A percentile compares a stretch with the other conserved stretches of the same genome.
Conservation (phyloP, 2,329 filamentous ascomycete genomes). For the Clonostachys rhizophaga region DNA sequence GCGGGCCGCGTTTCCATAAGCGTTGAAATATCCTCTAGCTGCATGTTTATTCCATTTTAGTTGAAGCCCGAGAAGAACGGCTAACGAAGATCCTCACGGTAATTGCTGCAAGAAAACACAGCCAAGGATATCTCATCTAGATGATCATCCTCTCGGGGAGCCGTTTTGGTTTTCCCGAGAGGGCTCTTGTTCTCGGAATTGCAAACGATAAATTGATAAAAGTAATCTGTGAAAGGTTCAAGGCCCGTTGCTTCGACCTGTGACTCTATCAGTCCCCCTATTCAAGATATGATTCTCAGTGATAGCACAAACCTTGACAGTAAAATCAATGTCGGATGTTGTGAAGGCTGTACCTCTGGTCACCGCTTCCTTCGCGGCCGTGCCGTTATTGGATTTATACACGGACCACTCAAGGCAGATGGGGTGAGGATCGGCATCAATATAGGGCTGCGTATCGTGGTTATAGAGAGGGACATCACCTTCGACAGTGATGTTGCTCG, state of each 20-base stretch:
- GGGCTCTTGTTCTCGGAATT: conserved; percentile 55
- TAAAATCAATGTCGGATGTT: conserved; percentile 71
- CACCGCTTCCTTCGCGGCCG: conserved; percentile 32
- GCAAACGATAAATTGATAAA: conserved; percentile 67
- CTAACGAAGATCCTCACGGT: conserved; percentile 31
- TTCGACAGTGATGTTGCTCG: conserved; percentile 35
- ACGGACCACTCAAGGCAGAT: conserved; percentile 66
- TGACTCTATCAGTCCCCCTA: not conserved
- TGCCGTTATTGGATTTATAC: conserved; percentile 31
- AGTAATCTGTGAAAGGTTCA: conserved; percentile 60
- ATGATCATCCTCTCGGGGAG: conserved; percentile 50
- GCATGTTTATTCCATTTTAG: not conserved
- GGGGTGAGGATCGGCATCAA: conserved; percentile 39
- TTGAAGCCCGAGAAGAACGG: not conserved
- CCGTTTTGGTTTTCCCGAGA: conserved; percentile 66
- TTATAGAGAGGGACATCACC: conserved; percentile 37
- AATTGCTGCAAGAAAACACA: conserved; percentile 70
- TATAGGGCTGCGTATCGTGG: conserved; percentile 42
- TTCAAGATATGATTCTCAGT: rapidly evolving
- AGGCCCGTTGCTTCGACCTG: conserved; percentile 62
- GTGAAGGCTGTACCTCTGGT: conserved; percentile 60
- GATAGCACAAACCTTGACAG: conserved; percentile 51
- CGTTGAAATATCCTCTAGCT: conserved; percentile 50
- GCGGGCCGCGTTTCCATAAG: conserved; percentile 51
- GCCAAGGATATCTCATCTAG: conserved; percentile 56